Base-by-base conservation (phyloP, 1,139 yeast species). In the Pichia sp. region DNA sequence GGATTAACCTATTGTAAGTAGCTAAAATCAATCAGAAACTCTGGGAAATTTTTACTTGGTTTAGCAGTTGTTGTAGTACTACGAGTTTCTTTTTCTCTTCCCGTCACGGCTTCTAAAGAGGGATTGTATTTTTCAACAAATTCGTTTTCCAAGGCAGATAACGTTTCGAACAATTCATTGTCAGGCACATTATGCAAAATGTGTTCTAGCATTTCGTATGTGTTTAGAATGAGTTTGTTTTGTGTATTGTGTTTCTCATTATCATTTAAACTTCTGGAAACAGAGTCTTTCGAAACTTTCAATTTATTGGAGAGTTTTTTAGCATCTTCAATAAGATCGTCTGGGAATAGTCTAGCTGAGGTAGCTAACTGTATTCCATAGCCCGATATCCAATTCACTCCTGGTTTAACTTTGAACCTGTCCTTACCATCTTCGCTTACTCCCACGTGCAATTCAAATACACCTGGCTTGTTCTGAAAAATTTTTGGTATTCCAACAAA, bases 401-500 rank as follows among this genome's bases (percentile, higher is more conserved):
- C 69, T 3, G 52, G 55, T 0, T 55, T 44, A 4, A 69, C 48
- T 42, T 60, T 64, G 52, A 68, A 72, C n/a, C 53, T 57, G 1
- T 57, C 55, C 3, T 68, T 68, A 3, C 68, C 69, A 41, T 69
- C 68, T 1, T 64, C 52, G 22, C 69, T 68, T 4, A 42, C 46
- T 4, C 44, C 46, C 26, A 65, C 48, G 4, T 71, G 72, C 9
- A 68, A 60, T 40, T 65, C 69, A 10, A 59, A 54, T 9, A 59
- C 52, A 0, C 60, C 55, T 0, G 51, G 44, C 13, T 45, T 53
- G 3, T 39, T 28, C 3, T 63, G 59, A 19, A 74, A 55, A 0
- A 68, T 60, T 23, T 63, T 62, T 0, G 76, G 73, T 10, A 74
- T 60, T 43, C 70, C 72, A 39, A 62, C 65, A 54, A 72, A 74